Evolutionary conservation across 2,329 filamentous ascomycete genomes (phyloP).

Genomic region (Berkeleyomyces basicola): DNA sequence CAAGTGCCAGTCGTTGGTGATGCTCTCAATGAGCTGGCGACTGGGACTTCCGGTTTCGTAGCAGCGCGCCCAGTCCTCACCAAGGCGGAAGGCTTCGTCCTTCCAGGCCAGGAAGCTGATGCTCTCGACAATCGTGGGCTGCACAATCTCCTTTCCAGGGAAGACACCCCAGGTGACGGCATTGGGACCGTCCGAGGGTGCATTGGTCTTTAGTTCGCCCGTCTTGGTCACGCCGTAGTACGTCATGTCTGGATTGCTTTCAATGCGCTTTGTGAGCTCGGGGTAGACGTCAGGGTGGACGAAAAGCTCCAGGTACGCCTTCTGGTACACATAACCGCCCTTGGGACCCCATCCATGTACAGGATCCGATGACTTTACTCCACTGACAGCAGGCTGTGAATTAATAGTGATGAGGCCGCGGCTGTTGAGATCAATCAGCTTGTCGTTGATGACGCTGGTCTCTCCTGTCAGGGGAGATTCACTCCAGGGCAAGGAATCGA

Average conservation of each 20-base stretch:
- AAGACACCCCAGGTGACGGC: constrained; percentile 99
- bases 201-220: constrained; percentile 71
- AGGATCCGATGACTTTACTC: constrained; percentile 71
- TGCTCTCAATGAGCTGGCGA: constrained; percentile 58
- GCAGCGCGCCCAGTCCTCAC: constrained; percentile 86
- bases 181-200: constrained; percentile 73
- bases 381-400: constrained; percentile 88
- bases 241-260: constrained; percentile 64
- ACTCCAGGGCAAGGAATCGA: constrained; percentile 83
- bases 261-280: constrained; percentile 62
- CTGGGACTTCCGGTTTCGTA: constrained; percentile 63
- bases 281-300: constrained; percentile 65
- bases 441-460: constrained; percentile 57
- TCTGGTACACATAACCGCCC: constrained; percentile 96
- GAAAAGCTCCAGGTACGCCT: constrained; percentile 87
- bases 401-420: constrained; percentile 89
- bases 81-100: constrained; percentile 88
- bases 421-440: constrained; percentile 67
- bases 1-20: constrained; percentile 86
- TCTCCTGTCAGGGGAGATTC: constrained; percentile 74
- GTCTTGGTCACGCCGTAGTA: constrained; percentile 85
- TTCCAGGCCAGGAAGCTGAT: constrained; percentile 98
- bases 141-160: constrained; percentile 97
- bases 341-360: constrained; percentile 87
- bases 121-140: constrained; percentile 97